A percentile compares a stretch with the other conserved stretches of the same genome.
phyloP scores from a whole-genome alignment of 1,284 basidiomycete genomes.

The Phylloboletellus chloephorus region DNA sequence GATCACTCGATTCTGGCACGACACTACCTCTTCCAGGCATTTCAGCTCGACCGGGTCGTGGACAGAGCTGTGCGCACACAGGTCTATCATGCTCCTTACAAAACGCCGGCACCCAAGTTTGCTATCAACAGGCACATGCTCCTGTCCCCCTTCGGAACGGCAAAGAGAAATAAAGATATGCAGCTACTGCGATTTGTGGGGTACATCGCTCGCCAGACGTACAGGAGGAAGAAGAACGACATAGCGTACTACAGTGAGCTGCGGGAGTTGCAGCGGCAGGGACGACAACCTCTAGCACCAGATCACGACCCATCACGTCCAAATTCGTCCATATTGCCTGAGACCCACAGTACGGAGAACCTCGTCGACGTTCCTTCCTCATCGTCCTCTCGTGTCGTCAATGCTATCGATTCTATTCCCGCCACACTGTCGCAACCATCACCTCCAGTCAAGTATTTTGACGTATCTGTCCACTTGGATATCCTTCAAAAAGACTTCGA shows the following conservation, averaged over 20 bases:
- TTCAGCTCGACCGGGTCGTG: slow-evolving; percentile 40
- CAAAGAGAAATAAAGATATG: slow-evolving; percentile 52
- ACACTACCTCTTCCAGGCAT: slow-evolving; percentile 64
- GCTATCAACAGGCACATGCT: slow-evolving; percentile 51
- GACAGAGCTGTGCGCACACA: slow-evolving; percentile 31
- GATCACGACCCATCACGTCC: slow-evolving; percentile 22
- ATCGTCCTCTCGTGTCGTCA: slow-evolving; percentile 33
- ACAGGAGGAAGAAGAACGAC: slow-evolving; percentile 44
- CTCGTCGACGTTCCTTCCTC: slow-evolving; percentile 18
- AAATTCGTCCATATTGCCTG: background rate
- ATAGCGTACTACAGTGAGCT: slow-evolving; percentile 40
- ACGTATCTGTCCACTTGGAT: slow-evolving; percentile 50
- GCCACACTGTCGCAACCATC: slow-evolving; percentile 1
- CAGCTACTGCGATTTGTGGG: slow-evolving; percentile 54
- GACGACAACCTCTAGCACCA: slow-evolving; percentile 22
- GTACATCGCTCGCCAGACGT: slow-evolving; percentile 38
- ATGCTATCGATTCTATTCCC: slow-evolving; percentile 28
- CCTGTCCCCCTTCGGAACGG: slow-evolving; percentile 49
- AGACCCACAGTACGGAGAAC: background rate
- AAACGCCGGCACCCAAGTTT: slow-evolving; percentile 47
- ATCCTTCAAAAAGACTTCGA: slow-evolving; percentile 50
- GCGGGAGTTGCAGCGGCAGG: slow-evolving; percentile 22
- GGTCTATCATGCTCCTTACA: slow-evolving; percentile 23
- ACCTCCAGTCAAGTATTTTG: slow-evolving; percentile 38
- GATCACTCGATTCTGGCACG: slow-evolving; percentile 51